Conservation (phyloP, 176 grass and related monocot genomes). For the Carex kokanica region DNA sequence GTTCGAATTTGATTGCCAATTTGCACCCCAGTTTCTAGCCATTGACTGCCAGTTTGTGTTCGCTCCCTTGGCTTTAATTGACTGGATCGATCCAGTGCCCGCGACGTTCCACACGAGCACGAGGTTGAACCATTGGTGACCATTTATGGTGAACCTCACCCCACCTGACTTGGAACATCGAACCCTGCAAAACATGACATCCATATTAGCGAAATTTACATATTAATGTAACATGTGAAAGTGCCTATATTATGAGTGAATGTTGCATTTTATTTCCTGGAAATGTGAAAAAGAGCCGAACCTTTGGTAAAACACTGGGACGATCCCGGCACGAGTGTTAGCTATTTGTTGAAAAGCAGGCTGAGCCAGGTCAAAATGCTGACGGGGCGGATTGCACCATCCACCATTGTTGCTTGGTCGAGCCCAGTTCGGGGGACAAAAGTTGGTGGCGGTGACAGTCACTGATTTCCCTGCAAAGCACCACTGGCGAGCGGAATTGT, state of each 20-base stretch:
- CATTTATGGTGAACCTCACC: conserved; percentile 77
- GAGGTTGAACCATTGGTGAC: conserved; percentile 64
- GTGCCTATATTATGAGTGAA: background rate
- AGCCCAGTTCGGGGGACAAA: conserved; percentile 67
- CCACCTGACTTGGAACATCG: conserved; percentile 52
- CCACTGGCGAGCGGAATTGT: background rate
- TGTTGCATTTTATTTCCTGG: background rate
- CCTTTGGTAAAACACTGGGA: conserved; percentile 53
- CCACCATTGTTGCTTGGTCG: conserved; percentile 49
- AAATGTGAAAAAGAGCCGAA: background rate
- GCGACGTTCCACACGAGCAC: conserved; percentile 75
- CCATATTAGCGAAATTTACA: background rate
- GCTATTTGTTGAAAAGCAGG: conserved; percentile 72
- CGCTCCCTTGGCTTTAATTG: conserved; percentile 51
- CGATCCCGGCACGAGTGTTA: conserved; percentile 46
- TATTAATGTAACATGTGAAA: background rate
- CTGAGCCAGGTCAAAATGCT: conserved; percentile 86
- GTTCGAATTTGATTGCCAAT: conserved; percentile 58
- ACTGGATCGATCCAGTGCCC: conserved; percentile 43
- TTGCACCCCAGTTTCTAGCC: conserved; percentile 70
- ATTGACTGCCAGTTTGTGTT: conserved; percentile 45
- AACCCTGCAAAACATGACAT: conserved; percentile 15
- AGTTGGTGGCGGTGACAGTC: conserved; percentile 74
- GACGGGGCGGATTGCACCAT: conserved; percentile 91
- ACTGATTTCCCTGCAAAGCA: conserved; percentile 39